Percentiles rank a stretch among this genome's conserved stretches.
These are phyloP conservation scores for Mortierella sp. DNA, from an alignment of 371 early-diverging fungal species.

Conservation along the genomic window DNA sequence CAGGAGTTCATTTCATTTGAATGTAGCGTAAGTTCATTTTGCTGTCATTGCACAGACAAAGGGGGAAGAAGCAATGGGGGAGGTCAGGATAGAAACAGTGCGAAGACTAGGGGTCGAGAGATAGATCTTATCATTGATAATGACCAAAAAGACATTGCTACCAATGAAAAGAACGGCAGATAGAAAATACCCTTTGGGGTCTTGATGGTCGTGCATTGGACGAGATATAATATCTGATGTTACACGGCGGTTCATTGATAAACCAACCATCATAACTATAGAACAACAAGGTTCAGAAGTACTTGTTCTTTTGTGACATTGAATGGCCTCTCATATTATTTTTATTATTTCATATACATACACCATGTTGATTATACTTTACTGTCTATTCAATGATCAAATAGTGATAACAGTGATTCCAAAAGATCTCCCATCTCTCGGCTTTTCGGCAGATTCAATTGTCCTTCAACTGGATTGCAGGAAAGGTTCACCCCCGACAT, in stretches of 20 bases:
- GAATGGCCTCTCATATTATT: not conserved
- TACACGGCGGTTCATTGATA: not conserved
- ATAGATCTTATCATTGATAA: not conserved
- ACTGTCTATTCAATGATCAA: conserved; percentile 4
- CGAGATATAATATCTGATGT: conserved; percentile 1
- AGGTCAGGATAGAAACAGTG: not conserved
- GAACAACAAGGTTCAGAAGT: not conserved
- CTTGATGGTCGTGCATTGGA: not conserved
- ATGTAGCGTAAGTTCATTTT: not conserved
- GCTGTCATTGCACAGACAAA: no score
- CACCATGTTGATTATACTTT: not conserved
- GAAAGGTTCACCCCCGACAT: no score
- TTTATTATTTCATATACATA: not conserved
- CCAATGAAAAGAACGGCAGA: no score
- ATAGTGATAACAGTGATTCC: conserved; percentile 1
- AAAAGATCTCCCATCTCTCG: not conserved
- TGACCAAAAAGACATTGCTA: not conserved
- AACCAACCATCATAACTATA: not conserved
- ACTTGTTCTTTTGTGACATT: not conserved
- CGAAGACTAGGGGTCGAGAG: not conserved
- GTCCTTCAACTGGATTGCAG: no score
- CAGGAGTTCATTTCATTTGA: no score
- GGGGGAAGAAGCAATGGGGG: not conserved
- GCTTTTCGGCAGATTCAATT: conserved; percentile 1
- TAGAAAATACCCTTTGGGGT: not conserved